Conservation (phyloP, 139 green algal genomes). For the Chlamydomonas applanata region DNA sequence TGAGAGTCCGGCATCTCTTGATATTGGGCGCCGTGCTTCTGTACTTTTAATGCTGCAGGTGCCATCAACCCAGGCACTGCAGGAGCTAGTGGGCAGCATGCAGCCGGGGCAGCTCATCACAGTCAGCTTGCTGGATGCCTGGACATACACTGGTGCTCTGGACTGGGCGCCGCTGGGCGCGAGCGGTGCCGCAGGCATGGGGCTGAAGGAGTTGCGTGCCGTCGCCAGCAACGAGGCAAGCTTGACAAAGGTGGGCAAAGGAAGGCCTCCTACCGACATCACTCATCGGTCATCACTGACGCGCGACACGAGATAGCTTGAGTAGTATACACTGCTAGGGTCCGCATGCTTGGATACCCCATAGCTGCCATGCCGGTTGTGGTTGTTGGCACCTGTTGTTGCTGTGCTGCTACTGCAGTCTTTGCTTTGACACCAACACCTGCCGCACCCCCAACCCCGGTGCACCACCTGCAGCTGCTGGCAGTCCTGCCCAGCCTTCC, state of each 20-base stretch:
- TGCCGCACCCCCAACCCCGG: too few species aligned
- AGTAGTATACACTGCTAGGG: too few species aligned
- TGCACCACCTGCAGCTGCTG: conserved; percentile 13
- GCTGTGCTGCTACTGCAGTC: too few species aligned
- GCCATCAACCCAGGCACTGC: not conserved
- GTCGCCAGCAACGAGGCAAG: not conserved
- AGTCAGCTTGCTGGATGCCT: conserved; percentile 3
- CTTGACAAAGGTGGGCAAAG: conserved; percentile 1
- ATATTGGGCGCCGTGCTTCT: too few species aligned
- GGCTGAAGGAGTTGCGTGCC: not conserved
- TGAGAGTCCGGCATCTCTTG: too few species aligned
- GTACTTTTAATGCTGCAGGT: conserved; percentile 3
- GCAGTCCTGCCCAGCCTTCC: not conserved
- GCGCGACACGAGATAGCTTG: too few species aligned
- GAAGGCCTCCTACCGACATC: too few species aligned
- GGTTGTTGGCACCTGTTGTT: too few species aligned
- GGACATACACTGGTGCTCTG: not conserved
- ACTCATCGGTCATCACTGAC: too few species aligned
- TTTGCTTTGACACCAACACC: too few species aligned
- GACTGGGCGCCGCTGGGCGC: not conserved
- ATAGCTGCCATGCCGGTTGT: not conserved
- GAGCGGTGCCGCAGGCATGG: not conserved
- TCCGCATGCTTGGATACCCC: not conserved
- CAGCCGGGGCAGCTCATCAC: not conserved
- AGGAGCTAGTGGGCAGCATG: too few species aligned